Evolutionary conservation across 192 early-diverging fungal genomes (phyloP).

Genomic region (Podila verticillata): DNA sequence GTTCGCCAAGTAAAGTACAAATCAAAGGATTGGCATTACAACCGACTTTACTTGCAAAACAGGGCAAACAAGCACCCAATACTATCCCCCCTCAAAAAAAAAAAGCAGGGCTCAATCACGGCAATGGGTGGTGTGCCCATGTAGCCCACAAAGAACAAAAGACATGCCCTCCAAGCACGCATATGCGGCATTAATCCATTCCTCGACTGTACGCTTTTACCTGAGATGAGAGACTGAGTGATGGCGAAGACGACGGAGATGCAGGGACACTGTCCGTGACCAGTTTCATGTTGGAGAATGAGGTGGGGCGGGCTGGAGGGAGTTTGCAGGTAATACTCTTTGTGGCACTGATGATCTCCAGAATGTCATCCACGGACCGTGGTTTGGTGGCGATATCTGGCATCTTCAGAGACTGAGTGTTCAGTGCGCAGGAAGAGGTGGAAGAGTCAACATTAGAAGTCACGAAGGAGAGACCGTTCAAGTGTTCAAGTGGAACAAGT

Average conservation of each 20-base stretch:
- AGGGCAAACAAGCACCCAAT: too few relatives aligned
- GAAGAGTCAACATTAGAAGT: background rate
- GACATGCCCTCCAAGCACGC: too few relatives aligned
- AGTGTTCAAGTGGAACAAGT: background rate
- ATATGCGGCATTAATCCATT: too few relatives aligned
- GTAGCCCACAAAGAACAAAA: too few relatives aligned
- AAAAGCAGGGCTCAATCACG: too few relatives aligned
- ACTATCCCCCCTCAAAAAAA: too few relatives aligned
- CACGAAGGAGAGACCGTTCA: background rate
- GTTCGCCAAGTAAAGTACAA: too few relatives aligned
- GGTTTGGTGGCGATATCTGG: slow-evolving; percentile 39
- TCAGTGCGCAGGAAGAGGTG: background rate
- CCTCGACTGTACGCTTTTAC: slow-evolving; percentile 5
- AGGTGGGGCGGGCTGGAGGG: slow-evolving; percentile 3
- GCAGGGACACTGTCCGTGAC: background rate
- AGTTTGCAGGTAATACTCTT: slow-evolving; percentile 12
- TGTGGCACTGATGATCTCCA: background rate
- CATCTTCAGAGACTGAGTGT: slow-evolving; percentile 39
- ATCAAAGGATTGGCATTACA: too few relatives aligned
- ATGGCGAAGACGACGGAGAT: slow-evolving; percentile 1
- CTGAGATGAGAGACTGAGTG: slow-evolving; percentile 16
- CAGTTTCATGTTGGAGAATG: slow-evolving; percentile 6
- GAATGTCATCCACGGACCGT: slow-evolving; percentile 17
- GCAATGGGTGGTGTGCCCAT: too few relatives aligned
- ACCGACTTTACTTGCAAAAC: too few relatives aligned